Base-by-base conservation (phyloP, 2,329 filamentous ascomycete species). In the Fusarium subtropicale region DNA sequence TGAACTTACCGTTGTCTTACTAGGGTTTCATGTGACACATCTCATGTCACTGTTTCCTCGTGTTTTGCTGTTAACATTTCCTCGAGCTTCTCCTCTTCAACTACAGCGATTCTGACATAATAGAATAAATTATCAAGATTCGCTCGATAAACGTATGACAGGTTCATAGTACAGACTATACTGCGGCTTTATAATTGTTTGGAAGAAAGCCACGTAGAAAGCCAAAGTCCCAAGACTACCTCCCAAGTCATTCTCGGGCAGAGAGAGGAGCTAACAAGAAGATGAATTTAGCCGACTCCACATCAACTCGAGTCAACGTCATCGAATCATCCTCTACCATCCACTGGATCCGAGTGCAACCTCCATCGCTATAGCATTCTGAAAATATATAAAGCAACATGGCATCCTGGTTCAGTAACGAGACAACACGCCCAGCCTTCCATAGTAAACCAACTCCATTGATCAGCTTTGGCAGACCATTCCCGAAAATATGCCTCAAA, bases 401-500 rank as follows among this genome's bases (percentile, higher is more conserved):
- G 56, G 2, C 36, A 45, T 53, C 28, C 9, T 60, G 54, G 55
- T 60, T 42, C 11, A 41, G 26, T 3, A 10, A 47, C 3, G 61
- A 65, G 33, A 48, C 8, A 2, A 22, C 9, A 7, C 61, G 30
- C 3, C 18, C 39, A 9, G 55, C 63, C 10, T 66, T 66, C 13
- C n/a, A 47, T 15, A 42, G 44, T 10, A 60, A 60, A 10, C 10
- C 36, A 0, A 48, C 45, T 8, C 61, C 61, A 2, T n/a, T 64
- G 1, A 11, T 60, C 8, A 60, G 61, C 31, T 56, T 30, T 8
- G 45, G 61, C 3, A 48, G 41, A 1, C 61, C 36, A 1, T 66
- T 66, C 16, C 31, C 30, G 10, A 42, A 60, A 41, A 38, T 34
- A 22, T 66, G 61, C 24, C 20, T 18, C 24, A 47, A 52, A 12